Evolutionary conservation across 805 yeast species (phyloP).

Genomic region (Grigorovia transvaalensis): DNA sequence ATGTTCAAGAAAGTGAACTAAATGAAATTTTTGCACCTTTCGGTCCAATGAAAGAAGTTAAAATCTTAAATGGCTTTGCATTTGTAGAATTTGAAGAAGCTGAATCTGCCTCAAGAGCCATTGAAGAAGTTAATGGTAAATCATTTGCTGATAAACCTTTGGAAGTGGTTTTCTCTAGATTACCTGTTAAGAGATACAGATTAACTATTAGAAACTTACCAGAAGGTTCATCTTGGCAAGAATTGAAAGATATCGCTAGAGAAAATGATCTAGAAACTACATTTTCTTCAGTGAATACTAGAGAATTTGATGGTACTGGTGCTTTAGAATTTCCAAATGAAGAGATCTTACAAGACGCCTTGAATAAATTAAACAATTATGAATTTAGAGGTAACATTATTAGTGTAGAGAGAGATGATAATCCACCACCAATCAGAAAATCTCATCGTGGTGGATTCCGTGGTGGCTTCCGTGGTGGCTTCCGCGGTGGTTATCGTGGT

Average conservation of each 20-base stretch:
- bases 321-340: slow-evolving; percentile 43
- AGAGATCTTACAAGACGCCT: slow-evolving; percentile 67
- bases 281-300: slow-evolving; percentile 39
- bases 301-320: slow-evolving; percentile 39
- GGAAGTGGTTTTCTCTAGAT: slow-evolving; percentile 34
- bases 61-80: slow-evolving; percentile 74
- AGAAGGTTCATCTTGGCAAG: slow-evolving; percentile 77
- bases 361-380: slow-evolving; percentile 60
- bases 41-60: slow-evolving; percentile 60
- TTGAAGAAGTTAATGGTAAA: slow-evolving; percentile 63
- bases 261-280: slow-evolving; percentile 60
- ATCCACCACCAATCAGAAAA: slow-evolving; percentile 40
- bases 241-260: slow-evolving; percentile 80
- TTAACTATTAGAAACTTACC: slow-evolving; percentile 61
- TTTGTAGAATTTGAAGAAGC: slow-evolving; percentile 75
- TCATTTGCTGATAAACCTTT: slow-evolving; percentile 47
- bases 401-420: slow-evolving; percentile 67
- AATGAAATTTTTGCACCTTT: slow-evolving; percentile 57
- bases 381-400: slow-evolving; percentile 62
- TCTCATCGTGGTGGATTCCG: slow-evolving; percentile 39
- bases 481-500: slow-evolving; percentile 36
- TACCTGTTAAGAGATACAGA: slow-evolving; percentile 62
- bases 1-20: slow-evolving; percentile 45
- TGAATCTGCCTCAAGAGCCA: slow-evolving; percentile 64
- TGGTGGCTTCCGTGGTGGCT: slow-evolving; percentile 34